Base-by-base conservation (phyloP, 176 grass and related monocot genomes). In the Triticum turgidum region DNA sequence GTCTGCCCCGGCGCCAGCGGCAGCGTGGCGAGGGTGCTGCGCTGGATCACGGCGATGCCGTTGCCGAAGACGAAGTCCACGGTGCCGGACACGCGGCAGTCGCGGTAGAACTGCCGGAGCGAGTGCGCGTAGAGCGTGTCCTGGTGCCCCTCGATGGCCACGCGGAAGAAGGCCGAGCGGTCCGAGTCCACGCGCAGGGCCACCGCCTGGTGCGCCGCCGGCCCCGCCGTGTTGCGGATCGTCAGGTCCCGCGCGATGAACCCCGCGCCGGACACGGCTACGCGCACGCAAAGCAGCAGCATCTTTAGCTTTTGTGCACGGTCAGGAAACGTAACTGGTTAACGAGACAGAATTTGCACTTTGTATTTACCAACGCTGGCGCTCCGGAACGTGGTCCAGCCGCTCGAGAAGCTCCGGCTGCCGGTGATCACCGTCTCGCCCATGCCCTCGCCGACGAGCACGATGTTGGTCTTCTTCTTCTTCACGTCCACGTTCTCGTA, bases 51-150 rank as follows among this genome's bases (percentile, higher is more conserved):
- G 65, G 66, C 88, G 72, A 90, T 38, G 71, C 67, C 93, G 76
- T 98, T 98, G 65, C 93, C 95, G 78, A 98, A 98, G 62, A 98
- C 87, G 65, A 95, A 95, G 89, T 98, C 95, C 11, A 98, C 89
- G 6, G 91, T 98, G 67, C 95, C 93, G 76, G 89, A 79, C 17
- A 98, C 61, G 65, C 63, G 82, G 89, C 93, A 98, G 80, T 95
- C 86, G 11, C 89, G 89, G 87, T 95, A 95, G 82, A 98, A 93
- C 75, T 98, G 95, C 7, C 95, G 89, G n/a, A 98, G 87, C 2
- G 95, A 98, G 89, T 93, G 95, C 17, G 93, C 91, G 87, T 98
- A 98, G 61, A 95, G 89, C 12, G 95, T 98, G 93, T 95, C 93
- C 86, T 98, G 95, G 87, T 98, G 59, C 1, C 95, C 95, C 85